Evolutionary conservation across 1,284 basidiomycete species (phyloP), one percentile per base, ranked within the genome.

Genomic region (Phenoliferia sp.): DNA sequence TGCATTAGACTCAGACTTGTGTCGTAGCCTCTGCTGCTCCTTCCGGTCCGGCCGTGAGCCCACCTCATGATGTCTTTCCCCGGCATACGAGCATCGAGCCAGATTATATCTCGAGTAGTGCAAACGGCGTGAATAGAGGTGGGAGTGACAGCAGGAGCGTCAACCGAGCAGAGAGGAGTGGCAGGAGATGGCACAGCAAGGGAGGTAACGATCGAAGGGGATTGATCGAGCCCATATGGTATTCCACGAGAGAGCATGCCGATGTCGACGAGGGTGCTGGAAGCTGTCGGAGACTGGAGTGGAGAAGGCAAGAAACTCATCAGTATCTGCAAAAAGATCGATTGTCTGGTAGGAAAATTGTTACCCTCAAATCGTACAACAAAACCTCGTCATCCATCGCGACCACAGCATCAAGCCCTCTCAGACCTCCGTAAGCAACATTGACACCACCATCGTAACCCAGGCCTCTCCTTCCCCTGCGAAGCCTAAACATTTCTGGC

Each of bases 51-150:
- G 5, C 58, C 58, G 33, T 73, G 71, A 7, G 28, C 16, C 50
- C 61, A 64, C 0, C 71, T 59, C 22, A 73, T 22, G 17, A 69
- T 55, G 9, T 62, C 71, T 16, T 63, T 59, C 2, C 63, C 63
- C 0, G 67, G 67, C 71, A 73, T 73, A 3, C 71, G 59, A 26
- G 58, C 62, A 63, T 73, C 71, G 19, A 69, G 29, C 59, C 59
- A 68, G 22, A 73, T 29, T 3, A 73, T 10, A 17, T 69, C 71
- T 6, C 62, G 59, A 3, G 67, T 73, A 17, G 71, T 71, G 39
- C 63, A 64, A 26, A 73, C 52, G 26, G 58, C n/a, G 57, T 73
- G 65, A 12, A 55, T 16, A 6, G 50, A n/a, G 1, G 50, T 52
- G 9, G 61, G 61, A 16, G 48, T 54, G 10, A 35, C 9, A 9